A percentile compares a stretch with the other conserved stretches of the same genome.
Conservation (phyloP, 352 stramenopile genomes). For the Phytophthora crassamura region DNA sequence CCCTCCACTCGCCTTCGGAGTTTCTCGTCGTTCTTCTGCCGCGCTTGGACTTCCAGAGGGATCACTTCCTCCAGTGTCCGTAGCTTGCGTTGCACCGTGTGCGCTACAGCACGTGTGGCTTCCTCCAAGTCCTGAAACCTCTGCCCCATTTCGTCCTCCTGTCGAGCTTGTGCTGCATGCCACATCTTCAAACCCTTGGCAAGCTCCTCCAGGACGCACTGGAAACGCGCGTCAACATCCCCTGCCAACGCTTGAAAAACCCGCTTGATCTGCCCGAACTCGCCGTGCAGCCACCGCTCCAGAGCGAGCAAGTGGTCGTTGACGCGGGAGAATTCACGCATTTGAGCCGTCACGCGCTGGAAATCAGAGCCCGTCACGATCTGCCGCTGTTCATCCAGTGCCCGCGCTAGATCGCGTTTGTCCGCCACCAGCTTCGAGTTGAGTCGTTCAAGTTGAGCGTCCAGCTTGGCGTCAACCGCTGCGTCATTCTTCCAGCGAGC, state of each 20-base stretch:
- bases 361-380: conserved; percentile 50
- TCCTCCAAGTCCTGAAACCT: conserved; percentile 47
- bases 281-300: conserved; percentile 61
- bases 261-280: conserved; percentile 61
- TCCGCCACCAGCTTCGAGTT: conserved; percentile 50
- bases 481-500: conserved; percentile 58
- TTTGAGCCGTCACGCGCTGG: conserved; percentile 57
- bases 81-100: conserved; percentile 51
- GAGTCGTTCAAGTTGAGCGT: conserved; percentile 52
- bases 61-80: conserved; percentile 66
- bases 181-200: conserved; percentile 35
- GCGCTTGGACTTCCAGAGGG: conserved; percentile 64
- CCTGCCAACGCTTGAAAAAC: conserved; percentile 48
- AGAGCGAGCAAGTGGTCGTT: conserved; percentile 67
- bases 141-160: conserved; percentile 45
- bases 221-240: conserved; percentile 48
- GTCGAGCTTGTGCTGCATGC: conserved; percentile 32
- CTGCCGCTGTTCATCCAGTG: conserved; percentile 63
- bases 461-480: conserved; percentile 49
- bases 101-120: conserved; percentile 19
- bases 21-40: conserved; percentile 67
- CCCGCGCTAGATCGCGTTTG: conserved; percentile 58
- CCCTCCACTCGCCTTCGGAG: conserved; percentile 51
- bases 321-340: conserved; percentile 58
- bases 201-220: conserved; percentile 48